phyloP scores from a whole-genome alignment of 1,139 yeast genomes.

The Sugiyamaella grinbergsii region DNA sequence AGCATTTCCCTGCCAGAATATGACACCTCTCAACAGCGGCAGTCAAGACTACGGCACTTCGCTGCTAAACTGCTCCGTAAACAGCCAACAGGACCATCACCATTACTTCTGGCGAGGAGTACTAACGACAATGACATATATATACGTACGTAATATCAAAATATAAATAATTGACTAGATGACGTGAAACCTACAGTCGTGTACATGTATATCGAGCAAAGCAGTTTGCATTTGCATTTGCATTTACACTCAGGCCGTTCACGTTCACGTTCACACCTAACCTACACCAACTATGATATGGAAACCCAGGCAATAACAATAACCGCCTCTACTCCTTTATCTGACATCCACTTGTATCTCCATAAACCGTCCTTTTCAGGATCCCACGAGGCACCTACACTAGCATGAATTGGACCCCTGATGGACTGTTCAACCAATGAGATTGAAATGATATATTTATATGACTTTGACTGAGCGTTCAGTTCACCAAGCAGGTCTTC shows the following conservation, averaged over 20 bases:
- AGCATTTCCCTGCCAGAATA: too few relatives aligned
- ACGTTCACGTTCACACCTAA: too few relatives aligned
- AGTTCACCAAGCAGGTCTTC: slow-evolving; percentile 30
- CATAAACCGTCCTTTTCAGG: slow-evolving; percentile 43
- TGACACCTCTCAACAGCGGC: neutral
- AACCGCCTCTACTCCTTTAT: slow-evolving; percentile 31
- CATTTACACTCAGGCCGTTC: too few relatives aligned
- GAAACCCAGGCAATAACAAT: slow-evolving; percentile 42
- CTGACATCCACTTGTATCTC: slow-evolving; percentile 35
- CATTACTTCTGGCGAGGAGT: neutral
- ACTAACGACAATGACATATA: slow-evolving; percentile 4
- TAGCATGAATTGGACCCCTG: slow-evolving; percentile 36
- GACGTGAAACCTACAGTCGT: too few relatives aligned
- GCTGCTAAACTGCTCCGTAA: too few relatives aligned
- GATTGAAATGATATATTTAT: slow-evolving; percentile 39
- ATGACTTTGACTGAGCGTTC: slow-evolving; percentile 34
- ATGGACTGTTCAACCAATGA: slow-evolving; percentile 34
- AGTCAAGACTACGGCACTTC: too few relatives aligned
- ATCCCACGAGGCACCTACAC: slow-evolving; percentile 43
- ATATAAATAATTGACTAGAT: neutral
- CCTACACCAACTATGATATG: neutral
- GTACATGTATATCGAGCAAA: neutral
- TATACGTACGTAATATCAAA: neutral
- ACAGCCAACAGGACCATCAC: too few relatives aligned
- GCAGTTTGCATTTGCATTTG: too few relatives aligned